A percentile compares a stretch with the other conserved stretches of the same genome.
These are phyloP conservation scores for Aciculoconidium aculeatum DNA, from an alignment of 805 yeast genomes.

Conservation along the genomic window DNA sequence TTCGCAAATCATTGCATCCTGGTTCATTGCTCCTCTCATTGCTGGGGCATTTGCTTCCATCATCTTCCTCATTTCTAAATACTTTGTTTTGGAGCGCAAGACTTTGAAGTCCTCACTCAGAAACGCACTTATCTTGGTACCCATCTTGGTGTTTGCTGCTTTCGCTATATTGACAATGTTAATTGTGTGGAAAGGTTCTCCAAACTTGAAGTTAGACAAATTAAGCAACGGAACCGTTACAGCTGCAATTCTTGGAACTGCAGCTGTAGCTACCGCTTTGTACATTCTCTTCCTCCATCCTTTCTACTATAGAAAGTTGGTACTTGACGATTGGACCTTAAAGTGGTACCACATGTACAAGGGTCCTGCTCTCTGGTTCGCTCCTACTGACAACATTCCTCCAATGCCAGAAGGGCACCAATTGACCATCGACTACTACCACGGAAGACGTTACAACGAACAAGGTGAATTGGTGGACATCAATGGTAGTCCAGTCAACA, in stretches of 20 bases:
- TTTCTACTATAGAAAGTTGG: constrained; percentile 52
- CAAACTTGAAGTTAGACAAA: constrained; percentile 51
- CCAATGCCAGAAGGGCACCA: constrained; percentile 58
- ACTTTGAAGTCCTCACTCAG: constrained; percentile 36
- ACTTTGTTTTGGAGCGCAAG: constrained; percentile 53
- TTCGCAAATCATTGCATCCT: constrained; percentile 67
- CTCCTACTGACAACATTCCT: constrained; percentile 51
- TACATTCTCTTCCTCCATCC: constrained; percentile 56
- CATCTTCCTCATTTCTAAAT: constrained; percentile 56
- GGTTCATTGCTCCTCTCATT: constrained; percentile 72
- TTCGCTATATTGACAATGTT: constrained; percentile 66
- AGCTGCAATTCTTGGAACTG: constrained; percentile 62
- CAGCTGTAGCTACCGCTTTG: constrained; percentile 46
- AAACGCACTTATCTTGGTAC: constrained; percentile 54
- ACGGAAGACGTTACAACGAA: constrained; percentile 44
- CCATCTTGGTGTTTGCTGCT: constrained; percentile 54
- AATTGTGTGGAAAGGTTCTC: constrained; percentile 79
- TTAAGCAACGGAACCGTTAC: constrained; percentile 47
- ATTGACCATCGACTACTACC: constrained; percentile 59
- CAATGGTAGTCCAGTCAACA: constrained; percentile 10
- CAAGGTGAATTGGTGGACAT: constrained; percentile 8
- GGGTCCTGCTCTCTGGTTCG: constrained; percentile 56
- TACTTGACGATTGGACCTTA: constrained; percentile 62
- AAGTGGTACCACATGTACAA: constrained; percentile 47
- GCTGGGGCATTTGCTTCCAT: constrained; percentile 61